These are phyloP conservation scores for Lyophyllum shimeji DNA, from an alignment of 768 basidiomycete genomes.

Conservation along the genomic window DNA sequence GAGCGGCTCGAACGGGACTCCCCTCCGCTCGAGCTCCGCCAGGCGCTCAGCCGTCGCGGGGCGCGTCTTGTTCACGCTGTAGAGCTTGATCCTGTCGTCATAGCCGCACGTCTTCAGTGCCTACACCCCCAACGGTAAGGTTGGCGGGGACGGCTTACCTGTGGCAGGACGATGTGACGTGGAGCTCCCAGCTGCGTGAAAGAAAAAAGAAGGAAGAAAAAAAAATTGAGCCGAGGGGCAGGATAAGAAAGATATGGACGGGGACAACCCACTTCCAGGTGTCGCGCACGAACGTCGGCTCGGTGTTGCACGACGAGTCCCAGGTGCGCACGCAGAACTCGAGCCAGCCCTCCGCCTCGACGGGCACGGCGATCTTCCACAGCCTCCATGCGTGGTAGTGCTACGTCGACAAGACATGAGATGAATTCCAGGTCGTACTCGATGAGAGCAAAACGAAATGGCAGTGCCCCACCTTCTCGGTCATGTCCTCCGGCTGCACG, in stretches of 20 bases:
- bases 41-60: slow-evolving; percentile 44
- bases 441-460: background rate
- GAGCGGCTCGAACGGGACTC: slow-evolving; percentile 39
- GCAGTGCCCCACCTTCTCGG: slow-evolving; percentile 37
- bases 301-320: slow-evolving; percentile 59
- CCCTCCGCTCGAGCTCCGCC: slow-evolving; percentile 35
- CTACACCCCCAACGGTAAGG: too few species aligned
- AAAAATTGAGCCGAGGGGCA: background rate
- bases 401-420: slow-evolving; percentile 18
- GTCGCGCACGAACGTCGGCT: slow-evolving; percentile 54
- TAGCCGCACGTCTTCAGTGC: background rate
- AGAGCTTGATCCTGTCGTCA: slow-evolving; percentile 44
- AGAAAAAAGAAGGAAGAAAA: background rate
- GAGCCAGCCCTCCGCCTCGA: slow-evolving; percentile 56
- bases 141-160: slow-evolving; percentile 12
- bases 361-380: slow-evolving; percentile 50
- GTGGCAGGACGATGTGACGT: slow-evolving; percentile 53
- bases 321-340: slow-evolving; percentile 56
- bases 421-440: too few species aligned
- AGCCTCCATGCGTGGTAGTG: slow-evolving; percentile 57
- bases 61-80: slow-evolving; percentile 46
- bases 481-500: slow-evolving; percentile 44
- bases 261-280: slow-evolving; percentile 45
- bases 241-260: background rate
- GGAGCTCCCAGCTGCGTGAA: slow-evolving; percentile 44